Percentiles rank a stretch among this genome's conserved stretches.
phyloP scores from a whole-genome alignment of 2,329 filamentous ascomycete genomes.

The Didymella exigua region DNA sequence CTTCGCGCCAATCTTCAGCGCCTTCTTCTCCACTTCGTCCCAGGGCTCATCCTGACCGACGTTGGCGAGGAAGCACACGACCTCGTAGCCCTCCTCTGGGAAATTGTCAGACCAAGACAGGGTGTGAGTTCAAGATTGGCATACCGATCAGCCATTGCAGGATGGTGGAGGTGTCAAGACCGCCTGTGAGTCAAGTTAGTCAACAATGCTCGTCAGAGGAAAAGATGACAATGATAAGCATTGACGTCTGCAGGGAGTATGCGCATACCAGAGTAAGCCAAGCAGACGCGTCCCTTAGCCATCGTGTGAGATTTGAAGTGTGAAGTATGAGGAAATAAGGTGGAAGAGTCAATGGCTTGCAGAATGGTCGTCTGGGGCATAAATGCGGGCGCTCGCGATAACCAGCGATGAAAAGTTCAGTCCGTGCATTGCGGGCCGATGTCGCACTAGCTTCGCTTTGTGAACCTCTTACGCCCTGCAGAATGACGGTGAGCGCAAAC shows the following conservation, averaged over 20 bases:
- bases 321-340: slow-evolving; percentile 16
- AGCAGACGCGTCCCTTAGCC: slow-evolving; percentile 54
- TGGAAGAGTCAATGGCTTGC: slow-evolving; percentile 25
- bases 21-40: slow-evolving; percentile 70
- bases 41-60: slow-evolving; percentile 65
- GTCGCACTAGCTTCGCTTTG: slow-evolving; percentile 12
- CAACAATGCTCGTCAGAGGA: slow-evolving; percentile 6
- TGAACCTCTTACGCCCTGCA: slow-evolving; percentile 9
- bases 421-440: slow-evolving; percentile 30
- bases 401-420: slow-evolving; percentile 21
- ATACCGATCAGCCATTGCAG: slow-evolving; percentile 46
- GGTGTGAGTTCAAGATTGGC: not conserved
- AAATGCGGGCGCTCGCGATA: slow-evolving; percentile 19
- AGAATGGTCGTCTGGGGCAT: slow-evolving; percentile 20
- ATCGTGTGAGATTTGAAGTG: slow-evolving; percentile 27
- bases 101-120: slow-evolving; percentile 11
- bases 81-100: slow-evolving; percentile 62
- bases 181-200: slow-evolving; percentile 50
- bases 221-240: not conserved
- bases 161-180: slow-evolving; percentile 63
- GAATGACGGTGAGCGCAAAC: slow-evolving; percentile 11
- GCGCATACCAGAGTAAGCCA: slow-evolving; percentile 54
- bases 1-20: slow-evolving; percentile 69
- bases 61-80: slow-evolving; percentile 64
- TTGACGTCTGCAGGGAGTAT: not conserved